Evolutionary conservation across 139 green algal species (phyloP).

Genomic region (Coelastrella sp.): DNA sequence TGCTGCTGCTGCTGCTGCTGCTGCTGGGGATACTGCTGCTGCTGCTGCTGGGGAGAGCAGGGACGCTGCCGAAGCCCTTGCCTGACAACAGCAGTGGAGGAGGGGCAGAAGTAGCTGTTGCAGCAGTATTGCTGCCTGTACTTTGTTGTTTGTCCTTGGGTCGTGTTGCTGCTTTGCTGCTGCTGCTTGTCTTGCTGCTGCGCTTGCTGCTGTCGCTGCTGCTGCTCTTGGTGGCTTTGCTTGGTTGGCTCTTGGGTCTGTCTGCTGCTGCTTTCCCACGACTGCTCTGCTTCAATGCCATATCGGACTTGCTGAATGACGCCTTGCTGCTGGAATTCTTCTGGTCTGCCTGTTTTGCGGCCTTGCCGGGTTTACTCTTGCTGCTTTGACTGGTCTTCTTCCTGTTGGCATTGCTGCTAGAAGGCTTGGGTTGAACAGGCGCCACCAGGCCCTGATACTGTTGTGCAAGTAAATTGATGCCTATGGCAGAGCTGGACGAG

Average conservation of each 20-base stretch:
- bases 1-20: neutral
- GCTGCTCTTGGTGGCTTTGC: neutral
- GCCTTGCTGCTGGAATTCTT: neutral
- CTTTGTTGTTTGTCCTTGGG: neutral
- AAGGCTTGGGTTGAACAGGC: neutral
- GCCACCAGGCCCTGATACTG: neutral
- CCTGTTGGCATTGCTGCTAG: neutral
- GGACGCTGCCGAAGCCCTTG: constrained; percentile 34
- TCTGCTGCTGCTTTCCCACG: neutral
- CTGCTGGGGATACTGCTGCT: constrained; percentile 23
- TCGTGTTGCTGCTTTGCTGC: neutral
- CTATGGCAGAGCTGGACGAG: neutral
- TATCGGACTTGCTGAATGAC: neutral
- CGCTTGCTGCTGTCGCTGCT: neutral
- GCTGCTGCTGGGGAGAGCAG: neutral
- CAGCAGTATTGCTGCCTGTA: neutral
- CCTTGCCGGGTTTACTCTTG: neutral
- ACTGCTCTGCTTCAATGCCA: neutral
- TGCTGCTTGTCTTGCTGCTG: neutral
- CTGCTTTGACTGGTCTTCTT: too few relatives aligned
- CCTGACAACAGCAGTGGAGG: neutral
- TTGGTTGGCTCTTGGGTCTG: neutral
- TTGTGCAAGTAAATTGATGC: neutral
- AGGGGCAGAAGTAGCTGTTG: neutral
- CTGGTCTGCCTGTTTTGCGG: neutral